Evolutionary conservation across 2,329 filamentous ascomycete species (phyloP).

Genomic region (Aspergillus sp.): DNA sequence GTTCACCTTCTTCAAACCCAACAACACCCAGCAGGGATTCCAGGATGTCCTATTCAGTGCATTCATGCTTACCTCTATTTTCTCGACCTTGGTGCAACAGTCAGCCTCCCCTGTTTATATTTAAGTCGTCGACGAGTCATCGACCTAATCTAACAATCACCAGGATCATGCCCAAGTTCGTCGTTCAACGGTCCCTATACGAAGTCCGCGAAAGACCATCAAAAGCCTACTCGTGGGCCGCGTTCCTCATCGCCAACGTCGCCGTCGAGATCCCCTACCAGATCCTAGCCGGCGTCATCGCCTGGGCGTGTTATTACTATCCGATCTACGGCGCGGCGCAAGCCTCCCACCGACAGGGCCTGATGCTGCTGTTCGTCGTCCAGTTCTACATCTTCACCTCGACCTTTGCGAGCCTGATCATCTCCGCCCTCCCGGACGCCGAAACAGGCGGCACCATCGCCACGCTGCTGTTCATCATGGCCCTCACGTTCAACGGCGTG

Average conservation of each 20-base stretch:
- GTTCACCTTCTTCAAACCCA: constrained; percentile 73
- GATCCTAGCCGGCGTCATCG: constrained; percentile 67
- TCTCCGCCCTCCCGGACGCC: constrained; percentile 71
- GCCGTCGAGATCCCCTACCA: constrained; percentile 86
- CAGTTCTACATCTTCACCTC: constrained; percentile 77
- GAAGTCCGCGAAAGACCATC: constrained; percentile 82
- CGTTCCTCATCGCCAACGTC: constrained; percentile 81
- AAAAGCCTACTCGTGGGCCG: constrained; percentile 81
- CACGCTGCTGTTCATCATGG: constrained; percentile 71
- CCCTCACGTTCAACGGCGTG: constrained; percentile 71
- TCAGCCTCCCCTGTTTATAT: too few species aligned
- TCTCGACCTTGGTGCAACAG: constrained; percentile 56
- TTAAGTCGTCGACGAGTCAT: too few species aligned
- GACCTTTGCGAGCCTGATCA: constrained; percentile 77
- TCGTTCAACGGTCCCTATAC: constrained; percentile 76
- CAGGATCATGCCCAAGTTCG: constrained; percentile 73
- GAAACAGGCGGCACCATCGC: constrained; percentile 75
- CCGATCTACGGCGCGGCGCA: constrained; percentile 64
- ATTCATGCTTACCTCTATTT: constrained; percentile 68
- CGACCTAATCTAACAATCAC: neutral
- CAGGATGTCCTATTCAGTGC: constrained; percentile 86
- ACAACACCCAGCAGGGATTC: constrained; percentile 71
- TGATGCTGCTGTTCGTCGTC: constrained; percentile 76
- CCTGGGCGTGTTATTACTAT: constrained; percentile 84
- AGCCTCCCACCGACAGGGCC: constrained; percentile 66